These are phyloP conservation scores for Tolypocladium tundrense DNA, from an alignment of 2,329 filamentous ascomycete species.

Conservation along the genomic window DNA sequence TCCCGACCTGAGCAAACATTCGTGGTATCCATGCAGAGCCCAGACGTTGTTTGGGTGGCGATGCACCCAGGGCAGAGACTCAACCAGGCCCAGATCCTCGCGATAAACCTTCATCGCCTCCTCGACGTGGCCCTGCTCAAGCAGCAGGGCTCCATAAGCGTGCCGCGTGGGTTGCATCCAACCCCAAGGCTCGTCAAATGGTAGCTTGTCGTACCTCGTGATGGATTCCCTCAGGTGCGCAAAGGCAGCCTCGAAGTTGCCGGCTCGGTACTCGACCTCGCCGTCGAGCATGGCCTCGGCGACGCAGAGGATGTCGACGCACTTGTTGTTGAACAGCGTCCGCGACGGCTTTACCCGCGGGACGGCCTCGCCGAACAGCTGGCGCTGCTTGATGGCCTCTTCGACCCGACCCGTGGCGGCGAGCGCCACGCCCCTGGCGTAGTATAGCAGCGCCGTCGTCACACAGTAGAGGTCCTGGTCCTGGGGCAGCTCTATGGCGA, in stretches of 20 bases:
- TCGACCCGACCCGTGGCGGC: constrained; percentile 46
- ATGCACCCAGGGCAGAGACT: constrained; percentile 51
- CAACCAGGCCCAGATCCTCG: constrained; percentile 50
- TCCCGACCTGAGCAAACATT: constrained; percentile 49
- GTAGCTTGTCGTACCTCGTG: constrained; percentile 48
- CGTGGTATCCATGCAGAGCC: constrained; percentile 63
- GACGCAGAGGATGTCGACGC: constrained; percentile 48
- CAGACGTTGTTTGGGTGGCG: constrained; percentile 67
- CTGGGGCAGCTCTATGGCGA: constrained; percentile 42
- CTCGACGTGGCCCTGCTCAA: constrained; percentile 53
- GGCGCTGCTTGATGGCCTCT: constrained; percentile 42
- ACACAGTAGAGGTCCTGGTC: constrained; percentile 56
- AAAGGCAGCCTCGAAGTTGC: constrained; percentile 49
- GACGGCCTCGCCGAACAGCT: constrained; percentile 39
- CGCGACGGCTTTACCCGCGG: constrained; percentile 45
- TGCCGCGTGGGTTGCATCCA: constrained; percentile 71
- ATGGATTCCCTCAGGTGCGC: constrained; percentile 46
- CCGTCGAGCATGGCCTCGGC: constrained; percentile 61
- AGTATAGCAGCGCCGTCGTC: constrained; percentile 58
- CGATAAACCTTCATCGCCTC: constrained; percentile 47
- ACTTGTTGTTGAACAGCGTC: constrained; percentile 34
- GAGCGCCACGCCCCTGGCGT: constrained; percentile 57
- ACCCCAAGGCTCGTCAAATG: constrained; percentile 67
- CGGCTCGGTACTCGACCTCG: constrained; percentile 60
- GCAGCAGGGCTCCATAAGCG: constrained; percentile 57